Evolutionary conservation across 805 yeast species (phyloP).

Genomic region (Suhomyces xylopsoci): DNA sequence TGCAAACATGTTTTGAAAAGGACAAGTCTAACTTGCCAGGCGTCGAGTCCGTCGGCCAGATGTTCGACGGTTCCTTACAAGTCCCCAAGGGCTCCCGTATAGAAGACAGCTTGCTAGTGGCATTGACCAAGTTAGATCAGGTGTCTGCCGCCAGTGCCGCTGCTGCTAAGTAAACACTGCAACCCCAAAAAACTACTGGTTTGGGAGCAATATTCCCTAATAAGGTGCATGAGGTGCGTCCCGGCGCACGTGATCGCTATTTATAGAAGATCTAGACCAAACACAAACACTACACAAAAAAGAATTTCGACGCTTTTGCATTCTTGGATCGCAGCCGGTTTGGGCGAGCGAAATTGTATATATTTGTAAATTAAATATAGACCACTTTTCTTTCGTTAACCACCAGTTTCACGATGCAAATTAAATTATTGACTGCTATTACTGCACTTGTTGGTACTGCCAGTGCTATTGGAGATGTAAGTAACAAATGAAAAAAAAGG

Average conservation of each 20-base stretch:
- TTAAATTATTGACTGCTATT: conserved; percentile 41
- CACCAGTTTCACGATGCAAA: conserved; percentile 27
- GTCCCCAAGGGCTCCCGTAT: conserved; percentile 57
- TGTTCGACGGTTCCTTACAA: conserved; percentile 63
- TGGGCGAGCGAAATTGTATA: background rate
- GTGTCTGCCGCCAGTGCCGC: background rate
- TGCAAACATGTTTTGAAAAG: conserved; percentile 48
- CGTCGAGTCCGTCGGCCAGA: conserved; percentile 51
- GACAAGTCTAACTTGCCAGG: conserved; percentile 52
- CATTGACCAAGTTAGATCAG: conserved; percentile 37
- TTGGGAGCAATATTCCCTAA: background rate
- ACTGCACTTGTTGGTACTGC: conserved; percentile 50
- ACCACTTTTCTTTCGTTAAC: background rate
- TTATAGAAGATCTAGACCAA: conserved; percentile 3
- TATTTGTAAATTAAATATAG: background rate
- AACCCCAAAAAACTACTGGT: background rate
- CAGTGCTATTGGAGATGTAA: conserved; percentile 57
- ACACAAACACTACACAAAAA: conserved; percentile 3
- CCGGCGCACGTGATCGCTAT: background rate
- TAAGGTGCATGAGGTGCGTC: background rate
- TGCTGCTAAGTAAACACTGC: background rate
- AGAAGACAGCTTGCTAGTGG: conserved; percentile 69
- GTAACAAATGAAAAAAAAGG: conserved; percentile 9
- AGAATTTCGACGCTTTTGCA: background rate
- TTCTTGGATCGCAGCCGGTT: background rate